phyloP scores from a whole-genome alignment of 164 flowering plant genomes.

The Warburgia ugandensis region DNA sequence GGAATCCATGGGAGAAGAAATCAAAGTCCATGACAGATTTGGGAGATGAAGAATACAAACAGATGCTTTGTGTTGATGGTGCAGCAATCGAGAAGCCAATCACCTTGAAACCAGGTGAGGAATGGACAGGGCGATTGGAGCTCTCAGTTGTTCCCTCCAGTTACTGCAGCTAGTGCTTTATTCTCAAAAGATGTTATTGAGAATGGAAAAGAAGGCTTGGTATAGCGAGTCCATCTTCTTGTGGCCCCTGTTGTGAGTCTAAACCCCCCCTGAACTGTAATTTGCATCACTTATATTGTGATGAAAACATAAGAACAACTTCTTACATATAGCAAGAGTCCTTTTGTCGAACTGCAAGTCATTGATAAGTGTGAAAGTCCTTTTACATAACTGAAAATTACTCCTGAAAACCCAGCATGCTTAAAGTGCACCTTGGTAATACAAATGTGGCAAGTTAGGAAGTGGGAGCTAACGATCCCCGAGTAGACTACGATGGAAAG shows the following conservation, averaged over 20 bases:
- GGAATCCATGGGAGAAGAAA: constrained; percentile 99
- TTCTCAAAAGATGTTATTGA: constrained; percentile 6
- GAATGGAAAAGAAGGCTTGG: background rate
- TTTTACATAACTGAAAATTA: too few relatives aligned
- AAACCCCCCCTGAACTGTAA: background rate
- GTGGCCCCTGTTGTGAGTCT: background rate
- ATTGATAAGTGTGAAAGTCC: too few relatives aligned
- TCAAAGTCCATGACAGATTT: constrained; percentile 71
- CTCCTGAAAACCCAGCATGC: too few relatives aligned
- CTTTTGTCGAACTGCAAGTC: background rate
- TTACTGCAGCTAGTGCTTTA: constrained; percentile 52
- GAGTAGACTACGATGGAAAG: too few relatives aligned
- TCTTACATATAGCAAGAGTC: background rate
- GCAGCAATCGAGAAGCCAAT: constrained; percentile 77
- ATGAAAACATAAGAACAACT: background rate
- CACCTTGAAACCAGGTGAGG: constrained; percentile 82
- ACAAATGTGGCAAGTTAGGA: too few relatives aligned
- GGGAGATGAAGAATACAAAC: constrained; percentile 86
- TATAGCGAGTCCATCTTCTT: background rate
- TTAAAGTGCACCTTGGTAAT: too few relatives aligned
- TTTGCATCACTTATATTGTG: background rate
- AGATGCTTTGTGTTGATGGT: constrained; percentile 89
- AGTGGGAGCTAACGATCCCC: too few relatives aligned
- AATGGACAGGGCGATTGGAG: constrained; percentile 78
- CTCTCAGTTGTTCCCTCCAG: constrained; percentile 56